Conservation (phyloP, 1,284 basidiomycete genomes). For the Irpex sp. region DNA sequence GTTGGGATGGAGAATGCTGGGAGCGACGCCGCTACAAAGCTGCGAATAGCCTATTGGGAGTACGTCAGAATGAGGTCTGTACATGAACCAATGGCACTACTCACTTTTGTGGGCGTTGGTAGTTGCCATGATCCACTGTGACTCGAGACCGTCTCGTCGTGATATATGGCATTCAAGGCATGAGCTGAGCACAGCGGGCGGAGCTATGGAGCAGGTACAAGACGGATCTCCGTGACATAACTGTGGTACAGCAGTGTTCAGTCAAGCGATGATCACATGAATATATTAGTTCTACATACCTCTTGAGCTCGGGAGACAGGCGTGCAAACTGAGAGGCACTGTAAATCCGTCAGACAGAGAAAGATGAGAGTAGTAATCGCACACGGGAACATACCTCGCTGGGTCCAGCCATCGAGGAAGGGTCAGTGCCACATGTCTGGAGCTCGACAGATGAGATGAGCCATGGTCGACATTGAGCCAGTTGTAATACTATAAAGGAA, state of each 20-base stretch:
- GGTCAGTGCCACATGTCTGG: background rate
- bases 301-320: constrained; percentile 9
- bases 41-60: background rate
- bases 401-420: background rate
- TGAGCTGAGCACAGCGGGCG: constrained; percentile 3
- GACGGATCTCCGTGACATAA: constrained; percentile 5
- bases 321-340: constrained; percentile 10
- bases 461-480: background rate
- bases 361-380: background rate
- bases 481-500: background rate
- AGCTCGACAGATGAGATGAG: constrained; percentile 5
- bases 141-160: background rate
- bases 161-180: constrained; percentile 12
- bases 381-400: background rate
- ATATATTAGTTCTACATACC: background rate
- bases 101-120: background rate
- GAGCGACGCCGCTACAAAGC: background rate
- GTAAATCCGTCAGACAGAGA: background rate
- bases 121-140: background rate
- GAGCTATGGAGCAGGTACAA: constrained; percentile 11
- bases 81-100: background rate
- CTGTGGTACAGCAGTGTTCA: background rate
- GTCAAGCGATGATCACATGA: background rate
- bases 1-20: background rate
- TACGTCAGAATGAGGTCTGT: no score